Base-by-base conservation (phyloP, 106 monocot species). In the Dendrobium huoshanense region DNA sequence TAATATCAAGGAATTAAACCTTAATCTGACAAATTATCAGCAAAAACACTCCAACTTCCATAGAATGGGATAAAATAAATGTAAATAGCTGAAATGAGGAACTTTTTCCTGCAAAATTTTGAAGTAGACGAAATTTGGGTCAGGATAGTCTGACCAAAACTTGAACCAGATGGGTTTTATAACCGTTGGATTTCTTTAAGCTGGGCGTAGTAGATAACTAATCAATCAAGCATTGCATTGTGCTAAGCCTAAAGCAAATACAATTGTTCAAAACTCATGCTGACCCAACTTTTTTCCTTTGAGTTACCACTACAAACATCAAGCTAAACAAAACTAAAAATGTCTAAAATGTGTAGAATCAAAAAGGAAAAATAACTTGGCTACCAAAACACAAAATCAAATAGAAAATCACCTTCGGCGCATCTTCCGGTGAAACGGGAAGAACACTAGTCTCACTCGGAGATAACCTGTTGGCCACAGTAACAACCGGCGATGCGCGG, bases 391-490 rank as follows among this genome's bases (percentile, higher is more conserved):
- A 51, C 64, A 20, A 64, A 24, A 61, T 7, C 22, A 61, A 18
- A 20, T 22, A 13, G 16, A 43, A 44, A 74, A 51, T 27, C 40
- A 76, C 76, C 76, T 76, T 76, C 9, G 49, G 76, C 76, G 47
- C 41, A 76, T 76, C 76, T 49, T 76, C 76, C 3, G 76, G 76
- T 8, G 49, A 49, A 25, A 76, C 76, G 2, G 76, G 76, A 49
- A 76, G 76, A 24, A 76, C 49, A 76, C 25, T 27, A 2, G 45
- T 27, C 4, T 76, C 49, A 13, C 24, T 24, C 45, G 27, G 27
- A 10, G 76, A 76, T 1, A 76, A 24, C 76, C 10, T 49, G 49
- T 49, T 76, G 25, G 13, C 49, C 45, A 51, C 76, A 4, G 48
- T 2, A 45, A 49, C 47, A 7, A 76, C 15, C 48, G 4, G 43